These are phyloP conservation scores for Hylodesmum podocarpum DNA, from an alignment of 306 rosid species.

Conservation along the genomic window DNA sequence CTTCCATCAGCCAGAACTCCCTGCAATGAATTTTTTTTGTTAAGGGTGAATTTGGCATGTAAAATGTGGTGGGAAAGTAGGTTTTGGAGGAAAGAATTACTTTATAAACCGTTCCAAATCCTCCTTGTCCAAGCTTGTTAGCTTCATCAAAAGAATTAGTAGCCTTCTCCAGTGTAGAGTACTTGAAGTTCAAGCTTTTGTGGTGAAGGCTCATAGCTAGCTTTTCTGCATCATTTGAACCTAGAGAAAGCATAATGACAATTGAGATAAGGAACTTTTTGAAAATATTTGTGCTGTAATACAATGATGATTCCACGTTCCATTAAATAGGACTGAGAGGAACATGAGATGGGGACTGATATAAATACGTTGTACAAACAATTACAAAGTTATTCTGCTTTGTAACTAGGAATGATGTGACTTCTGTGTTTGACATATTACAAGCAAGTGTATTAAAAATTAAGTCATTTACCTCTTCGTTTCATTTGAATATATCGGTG, in stretches of 20 bases:
- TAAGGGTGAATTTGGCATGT: slow-evolving; percentile 2
- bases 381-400: not conserved
- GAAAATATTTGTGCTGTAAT: not conserved
- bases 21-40: slow-evolving; percentile 17
- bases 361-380: not conserved
- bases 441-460: not conserved
- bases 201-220: slow-evolving; percentile 55
- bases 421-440: not conserved
- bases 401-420: not conserved
- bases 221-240: slow-evolving; percentile 61
- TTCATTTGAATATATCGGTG: slow-evolving; percentile 63
- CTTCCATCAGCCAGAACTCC: slow-evolving; percentile 64
- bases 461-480: slow-evolving; percentile 58
- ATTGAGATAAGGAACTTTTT: not conserved
- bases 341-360: not conserved
- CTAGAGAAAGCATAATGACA: slow-evolving; percentile 27
- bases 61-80: not conserved
- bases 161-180: slow-evolving; percentile 71
- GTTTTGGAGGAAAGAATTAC: slow-evolving; percentile 33
- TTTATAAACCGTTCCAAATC: slow-evolving; percentile 80
- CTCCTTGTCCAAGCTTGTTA: slow-evolving; percentile 85
- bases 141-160: slow-evolving; percentile 50
- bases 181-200: slow-evolving; percentile 78
- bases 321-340: not conserved
- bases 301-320: not conserved